phyloP scores from a whole-genome alignment of 2,329 filamentous ascomycete genomes.

The Penicillium palitans region DNA sequence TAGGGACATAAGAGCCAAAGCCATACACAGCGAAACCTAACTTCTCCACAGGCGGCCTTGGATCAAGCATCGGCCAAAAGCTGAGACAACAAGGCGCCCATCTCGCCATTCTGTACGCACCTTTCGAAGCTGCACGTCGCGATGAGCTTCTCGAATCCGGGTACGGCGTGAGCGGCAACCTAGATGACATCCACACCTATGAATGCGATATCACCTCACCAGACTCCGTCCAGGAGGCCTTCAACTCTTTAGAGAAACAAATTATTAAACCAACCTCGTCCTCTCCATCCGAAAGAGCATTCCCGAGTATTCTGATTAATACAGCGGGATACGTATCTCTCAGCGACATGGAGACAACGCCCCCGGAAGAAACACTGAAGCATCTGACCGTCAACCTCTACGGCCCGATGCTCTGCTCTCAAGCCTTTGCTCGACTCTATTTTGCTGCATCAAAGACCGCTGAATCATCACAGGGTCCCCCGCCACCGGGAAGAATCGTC shows the following conservation, averaged over 20 bases:
- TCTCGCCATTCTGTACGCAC: slow-evolving; percentile 50
- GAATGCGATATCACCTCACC: slow-evolving; percentile 53
- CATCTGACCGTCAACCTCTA: slow-evolving; percentile 49
- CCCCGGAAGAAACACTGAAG: slow-evolving; percentile 45
- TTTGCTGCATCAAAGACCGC: slow-evolving; percentile 29
- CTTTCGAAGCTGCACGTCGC: slow-evolving; percentile 45
- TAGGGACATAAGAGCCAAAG: slow-evolving; percentile 21
- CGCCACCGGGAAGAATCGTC: slow-evolving; percentile 47
- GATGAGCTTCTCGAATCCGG: slow-evolving; percentile 39
- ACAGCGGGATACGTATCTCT: slow-evolving; percentile 50
- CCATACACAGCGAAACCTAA: slow-evolving; percentile 5
- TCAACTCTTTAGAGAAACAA: slow-evolving; percentile 38
- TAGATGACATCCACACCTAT: slow-evolving; percentile 35
- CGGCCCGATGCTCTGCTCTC: slow-evolving; percentile 48
- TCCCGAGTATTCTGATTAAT: slow-evolving; percentile 46
- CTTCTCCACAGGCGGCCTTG: slow-evolving; percentile 40
- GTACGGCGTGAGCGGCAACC: slow-evolving; percentile 31
- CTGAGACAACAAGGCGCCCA: slow-evolving; percentile 45
- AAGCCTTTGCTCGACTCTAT: slow-evolving; percentile 49
- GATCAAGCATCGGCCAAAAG: slow-evolving; percentile 45
- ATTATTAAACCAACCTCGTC: slow-evolving; percentile 14
- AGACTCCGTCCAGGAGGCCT: slow-evolving; percentile 48
- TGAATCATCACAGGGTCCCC: slow-evolving; percentile 16
- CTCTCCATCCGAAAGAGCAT: slow-evolving; percentile 23
- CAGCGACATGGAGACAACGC: slow-evolving; percentile 45